Base-by-base conservation (phyloP, 768 basidiomycete species). In the Lyophyllum semitale region DNA sequence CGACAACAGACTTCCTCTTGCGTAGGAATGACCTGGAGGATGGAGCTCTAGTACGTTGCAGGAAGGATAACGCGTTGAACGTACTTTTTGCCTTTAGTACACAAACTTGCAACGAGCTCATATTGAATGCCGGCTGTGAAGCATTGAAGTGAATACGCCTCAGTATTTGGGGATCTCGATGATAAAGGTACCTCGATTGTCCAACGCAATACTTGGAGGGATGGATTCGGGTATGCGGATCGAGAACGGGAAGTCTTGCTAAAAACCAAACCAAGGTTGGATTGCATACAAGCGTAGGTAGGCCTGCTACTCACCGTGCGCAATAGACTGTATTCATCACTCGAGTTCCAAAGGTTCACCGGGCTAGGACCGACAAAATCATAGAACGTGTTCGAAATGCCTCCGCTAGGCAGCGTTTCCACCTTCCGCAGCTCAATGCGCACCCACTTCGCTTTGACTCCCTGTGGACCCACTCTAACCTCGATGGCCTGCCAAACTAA, bases 161-260 rank as follows among this genome's bases (percentile, higher is more conserved):
- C 37, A 27, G 47, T 12, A 47, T 13, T 13, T 26, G 29, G 25
- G 26, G 13, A 12, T n/a, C 23, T 40, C 1, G 55, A 23, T 32
- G 22, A 46, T 9, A 38, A 22, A 59, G 81, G 59, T 53, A 85
- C 89, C 89, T 64, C 83, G 82, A 67, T 83, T 87, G 53, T 93
- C 89, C 54, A 97, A 77, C 4, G 88, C 83, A 54, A 94, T 83
- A 38, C 82, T 91, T 15, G 95, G 93, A 2, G 95, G 95, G 55
- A 94, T 88, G 9, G 91, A 89, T 69, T 96, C 93, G 0, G 95
- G 95, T 64, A 98, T 87, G 23, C 94, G 89, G 47, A 98, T 90
- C 53, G 85, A 84, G 69, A 98, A 98, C 3, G 89, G 87, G 60
- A 92, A 88, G 73, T 95, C 93, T 81, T 86, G 85, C 91, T 93